Base-by-base conservation (phyloP, 345 rosid species). In the Isatis tinctoria region DNA sequence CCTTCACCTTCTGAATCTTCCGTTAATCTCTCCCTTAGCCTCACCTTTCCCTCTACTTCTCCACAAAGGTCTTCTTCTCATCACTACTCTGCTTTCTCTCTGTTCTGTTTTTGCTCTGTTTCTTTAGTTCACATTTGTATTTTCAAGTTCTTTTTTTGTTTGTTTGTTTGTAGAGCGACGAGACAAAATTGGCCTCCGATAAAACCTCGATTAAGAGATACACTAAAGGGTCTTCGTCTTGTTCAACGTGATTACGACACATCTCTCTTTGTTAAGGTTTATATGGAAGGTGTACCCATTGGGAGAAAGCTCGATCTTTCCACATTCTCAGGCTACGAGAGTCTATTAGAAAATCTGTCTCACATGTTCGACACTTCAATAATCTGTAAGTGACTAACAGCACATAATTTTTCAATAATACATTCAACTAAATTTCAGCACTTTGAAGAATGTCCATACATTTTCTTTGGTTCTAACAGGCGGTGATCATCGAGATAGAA, bases 211-310 rank as follows among this genome's bases (percentile, higher is more conserved):
- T 60, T 72, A 43, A 72, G 78, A 67, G 54, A 70, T 10, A 64
- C 53, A 48, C 16, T 70, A 41, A 78, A 72, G 63, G 69, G 77
- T 78, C 74, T 57, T 73, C 72, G 62, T 47, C 67, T 14, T 54
- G n/a, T 39, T 76, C 52, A 13, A 45, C 47, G 71, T 11, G 32
- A 53, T 39, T 51, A 70, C 12, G 37, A 70, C 10, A 37, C 67
- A 70, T 77, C 78, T 70, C 64, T 80, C 18, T 85, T 78, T 75
- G 82, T 85, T 48, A 88, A 88, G 84, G 89, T 88, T 65, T 84
- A 88, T 74, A 86, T 86, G 87, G 93, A 86, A 44, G 93, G 90
- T 7, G 73, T 81, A 43, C 86, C 86, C 49, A 88, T 88, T 58
- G 93, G 93, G 9, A 85, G 93, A 71, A 88, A 88, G 47, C 76